Evolutionary conservation across 139 green algal genomes (phyloP).

Genomic region (Chlorella ohadii): DNA sequence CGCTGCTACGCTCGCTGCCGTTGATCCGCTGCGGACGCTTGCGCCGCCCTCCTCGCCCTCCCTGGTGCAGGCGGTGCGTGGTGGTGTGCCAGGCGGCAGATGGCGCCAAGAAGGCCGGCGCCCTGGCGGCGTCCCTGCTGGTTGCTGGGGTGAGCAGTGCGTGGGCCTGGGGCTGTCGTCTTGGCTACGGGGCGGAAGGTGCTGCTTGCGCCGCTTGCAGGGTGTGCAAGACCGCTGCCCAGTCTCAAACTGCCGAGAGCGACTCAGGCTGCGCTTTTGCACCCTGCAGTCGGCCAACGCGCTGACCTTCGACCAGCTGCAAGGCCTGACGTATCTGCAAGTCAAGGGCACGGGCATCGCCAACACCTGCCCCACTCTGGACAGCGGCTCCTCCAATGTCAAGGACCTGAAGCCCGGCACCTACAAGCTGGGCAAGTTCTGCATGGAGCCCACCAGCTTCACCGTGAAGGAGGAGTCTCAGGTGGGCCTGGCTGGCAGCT

Average conservation of each 20-base stretch:
- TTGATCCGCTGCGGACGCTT: too few relatives aligned
- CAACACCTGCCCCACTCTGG: conserved; percentile 98
- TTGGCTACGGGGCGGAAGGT: background rate
- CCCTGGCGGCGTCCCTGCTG: conserved; percentile 69
- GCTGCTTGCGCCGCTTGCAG: too few relatives aligned
- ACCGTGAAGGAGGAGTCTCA: conserved; percentile 91
- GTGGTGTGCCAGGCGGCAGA: too few relatives aligned
- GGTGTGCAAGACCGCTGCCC: too few relatives aligned
- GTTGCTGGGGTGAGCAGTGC: conserved; percentile 78
- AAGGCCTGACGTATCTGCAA: conserved; percentile 97
- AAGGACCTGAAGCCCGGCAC: conserved; percentile 89
- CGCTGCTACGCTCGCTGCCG: too few relatives aligned
- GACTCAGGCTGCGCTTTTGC: background rate
- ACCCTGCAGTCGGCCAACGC: conserved; percentile 69
- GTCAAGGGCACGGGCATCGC: conserved; percentile 98
- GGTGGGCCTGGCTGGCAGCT: background rate
- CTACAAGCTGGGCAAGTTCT: conserved; percentile 97
- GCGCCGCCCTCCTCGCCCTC: too few relatives aligned
- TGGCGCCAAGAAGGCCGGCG: conserved; percentile 58
- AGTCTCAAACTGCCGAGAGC: too few relatives aligned
- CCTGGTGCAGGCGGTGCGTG: too few relatives aligned
- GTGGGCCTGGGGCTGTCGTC: background rate
- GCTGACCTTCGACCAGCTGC: conserved; percentile 95
- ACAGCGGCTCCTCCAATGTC: conserved; percentile 75
- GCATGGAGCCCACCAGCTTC: conserved; percentile 98